Conservation (phyloP, 331 rosid species). For the Pyrus hybrid region DNA sequence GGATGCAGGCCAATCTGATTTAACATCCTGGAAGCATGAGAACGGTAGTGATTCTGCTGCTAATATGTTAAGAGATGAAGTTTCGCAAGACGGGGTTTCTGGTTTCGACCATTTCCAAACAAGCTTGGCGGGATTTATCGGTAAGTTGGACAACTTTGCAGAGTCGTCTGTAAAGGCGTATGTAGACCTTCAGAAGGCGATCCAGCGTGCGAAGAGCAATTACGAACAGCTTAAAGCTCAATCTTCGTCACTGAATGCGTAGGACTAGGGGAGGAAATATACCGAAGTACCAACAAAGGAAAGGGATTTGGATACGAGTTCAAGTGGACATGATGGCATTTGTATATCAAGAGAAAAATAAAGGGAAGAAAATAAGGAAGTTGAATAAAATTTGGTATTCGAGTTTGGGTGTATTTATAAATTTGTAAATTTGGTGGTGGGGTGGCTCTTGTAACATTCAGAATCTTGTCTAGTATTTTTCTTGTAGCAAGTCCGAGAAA, state of each 20-base stretch:
- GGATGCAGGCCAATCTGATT: constrained; percentile 21
- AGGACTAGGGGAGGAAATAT: neutral
- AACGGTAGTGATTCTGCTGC: constrained; percentile 32
- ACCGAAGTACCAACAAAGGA: neutral
- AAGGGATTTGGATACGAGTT: neutral
- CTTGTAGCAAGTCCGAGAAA: too few species aligned
- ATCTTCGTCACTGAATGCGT: constrained; percentile 8
- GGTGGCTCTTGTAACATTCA: neutral
- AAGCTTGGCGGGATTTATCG: constrained; percentile 48
- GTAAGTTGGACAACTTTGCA: constrained; percentile 43
- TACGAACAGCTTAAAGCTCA: constrained; percentile 29
- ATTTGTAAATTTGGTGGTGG: neutral
- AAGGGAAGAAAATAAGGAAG: neutral
- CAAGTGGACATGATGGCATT: neutral
- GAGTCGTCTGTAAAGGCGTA: constrained; percentile 54
- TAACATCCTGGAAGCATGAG: constrained; percentile 36
- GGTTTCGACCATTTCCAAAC: constrained; percentile 51
- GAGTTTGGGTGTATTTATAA: neutral
- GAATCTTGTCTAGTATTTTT: too few species aligned
- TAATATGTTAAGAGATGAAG: constrained; percentile 39
- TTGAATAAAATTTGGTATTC: neutral
- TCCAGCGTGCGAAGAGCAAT: constrained; percentile 23
- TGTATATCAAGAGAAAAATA: constrained; percentile 25
- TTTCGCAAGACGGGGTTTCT: constrained; percentile 40
- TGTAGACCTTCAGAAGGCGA: constrained; percentile 32